Percentiles rank a stretch among this genome's conserved stretches.
phyloP scores from a whole-genome alignment of 768 basidiomycete species.

The Suillus clintonianus region DNA sequence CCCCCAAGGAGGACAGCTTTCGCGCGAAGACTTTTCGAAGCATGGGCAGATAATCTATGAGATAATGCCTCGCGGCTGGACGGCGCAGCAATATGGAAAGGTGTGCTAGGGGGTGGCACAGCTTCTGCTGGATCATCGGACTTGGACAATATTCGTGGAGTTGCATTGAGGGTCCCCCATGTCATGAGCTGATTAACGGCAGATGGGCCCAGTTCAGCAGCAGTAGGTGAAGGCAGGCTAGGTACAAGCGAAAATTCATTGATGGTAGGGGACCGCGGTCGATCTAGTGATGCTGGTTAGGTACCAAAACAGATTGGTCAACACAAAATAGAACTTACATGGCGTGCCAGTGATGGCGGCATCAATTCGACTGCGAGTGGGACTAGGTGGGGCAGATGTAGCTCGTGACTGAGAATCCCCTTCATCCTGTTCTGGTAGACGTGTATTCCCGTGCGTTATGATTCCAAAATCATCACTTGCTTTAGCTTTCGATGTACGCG shows the following conservation, averaged over 20 bases:
- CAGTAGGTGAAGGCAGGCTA: slow-evolving; percentile 84
- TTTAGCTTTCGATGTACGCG: slow-evolving; percentile 31
- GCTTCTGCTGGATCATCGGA: slow-evolving; percentile 53
- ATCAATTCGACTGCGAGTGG: slow-evolving; percentile 85
- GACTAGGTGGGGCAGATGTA: slow-evolving; percentile 75
- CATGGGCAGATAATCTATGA: slow-evolving; percentile 77
- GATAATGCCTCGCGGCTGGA: slow-evolving; percentile 82
- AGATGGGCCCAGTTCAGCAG: slow-evolving; percentile 74
- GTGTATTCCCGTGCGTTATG: slow-evolving; percentile 81
- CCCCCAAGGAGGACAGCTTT: slow-evolving; percentile 68
- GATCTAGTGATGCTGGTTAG: slow-evolving; percentile 48
- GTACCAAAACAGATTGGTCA: background rate
- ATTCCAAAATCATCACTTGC: slow-evolving; percentile 51
- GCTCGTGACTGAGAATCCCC: slow-evolving; percentile 40
- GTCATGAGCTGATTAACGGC: slow-evolving; percentile 96
- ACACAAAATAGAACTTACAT: slow-evolving; percentile 51
- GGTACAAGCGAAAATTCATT: slow-evolving; percentile 78
- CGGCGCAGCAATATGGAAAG: slow-evolving; percentile 79
- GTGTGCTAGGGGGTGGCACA: slow-evolving; percentile 50
- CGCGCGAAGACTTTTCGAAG: slow-evolving; percentile 76
- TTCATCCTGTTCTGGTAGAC: slow-evolving; percentile 73
- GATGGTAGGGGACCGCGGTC: slow-evolving; percentile 54
- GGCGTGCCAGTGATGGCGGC: slow-evolving; percentile 93
- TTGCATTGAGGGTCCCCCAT: slow-evolving; percentile 91
- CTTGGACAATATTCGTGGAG: slow-evolving; percentile 82